phyloP scores from a whole-genome alignment of 2,329 filamentous ascomycete species.

The Paraphaeosphaeria minitans region DNA sequence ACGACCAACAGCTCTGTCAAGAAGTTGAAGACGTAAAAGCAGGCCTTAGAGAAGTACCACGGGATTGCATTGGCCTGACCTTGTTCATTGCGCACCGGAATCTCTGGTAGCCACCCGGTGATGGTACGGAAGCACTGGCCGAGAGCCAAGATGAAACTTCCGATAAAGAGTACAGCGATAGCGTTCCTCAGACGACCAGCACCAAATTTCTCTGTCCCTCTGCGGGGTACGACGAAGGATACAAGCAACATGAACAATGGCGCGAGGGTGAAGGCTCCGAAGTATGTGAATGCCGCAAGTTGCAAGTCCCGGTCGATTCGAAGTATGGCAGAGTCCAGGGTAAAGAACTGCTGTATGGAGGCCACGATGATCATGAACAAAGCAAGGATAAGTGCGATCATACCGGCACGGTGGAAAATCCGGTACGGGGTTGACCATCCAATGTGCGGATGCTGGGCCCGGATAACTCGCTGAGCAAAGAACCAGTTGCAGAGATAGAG shows the following conservation, averaged over 20 bases:
- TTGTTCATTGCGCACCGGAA: slow-evolving; percentile 56
- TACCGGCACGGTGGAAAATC: slow-evolving; percentile 55
- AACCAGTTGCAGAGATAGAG: slow-evolving; percentile 80
- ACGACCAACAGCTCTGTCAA: slow-evolving; percentile 74
- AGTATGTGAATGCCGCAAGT: slow-evolving; percentile 66
- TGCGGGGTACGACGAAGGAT: slow-evolving; percentile 53
- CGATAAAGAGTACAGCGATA: slow-evolving; percentile 65
- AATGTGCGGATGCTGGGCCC: slow-evolving; percentile 71
- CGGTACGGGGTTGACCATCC: slow-evolving; percentile 69
- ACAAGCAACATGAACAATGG: slow-evolving; percentile 63
- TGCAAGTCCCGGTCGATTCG: slow-evolving; percentile 66
- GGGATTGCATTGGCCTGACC: slow-evolving; percentile 45
- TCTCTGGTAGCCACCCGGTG: slow-evolving; percentile 58
- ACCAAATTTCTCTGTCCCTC: slow-evolving; percentile 65
- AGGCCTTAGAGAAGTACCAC: slow-evolving; percentile 73
- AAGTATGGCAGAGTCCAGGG: slow-evolving; percentile 59
- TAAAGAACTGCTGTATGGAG: slow-evolving; percentile 71
- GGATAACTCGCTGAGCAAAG: slow-evolving; percentile 75
- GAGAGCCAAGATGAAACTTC: slow-evolving; percentile 64
- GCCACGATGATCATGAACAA: slow-evolving; percentile 70
- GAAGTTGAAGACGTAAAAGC: slow-evolving; percentile 84
- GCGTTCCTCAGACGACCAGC: slow-evolving; percentile 70
- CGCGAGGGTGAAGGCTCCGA: slow-evolving; percentile 69
- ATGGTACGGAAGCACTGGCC: slow-evolving; percentile 73
- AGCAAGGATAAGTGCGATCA: slow-evolving; percentile 60